Evolutionary conservation across 192 early-diverging fungal genomes (phyloP), one percentile per base, ranked within the genome.

Genomic region (Neocallimastix lanati): DNA sequence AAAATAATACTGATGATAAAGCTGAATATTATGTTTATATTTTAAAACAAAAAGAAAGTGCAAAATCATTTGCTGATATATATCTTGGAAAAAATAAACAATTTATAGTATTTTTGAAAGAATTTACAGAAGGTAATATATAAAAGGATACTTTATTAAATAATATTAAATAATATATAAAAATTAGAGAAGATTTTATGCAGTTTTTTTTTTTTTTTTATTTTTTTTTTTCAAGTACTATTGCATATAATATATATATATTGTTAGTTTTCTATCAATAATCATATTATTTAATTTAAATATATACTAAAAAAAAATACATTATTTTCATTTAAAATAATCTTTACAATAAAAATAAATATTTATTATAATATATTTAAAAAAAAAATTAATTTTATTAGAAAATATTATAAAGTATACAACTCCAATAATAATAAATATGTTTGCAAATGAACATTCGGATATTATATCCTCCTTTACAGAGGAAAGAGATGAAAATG

Each of bases 401-500:
- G 79, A 36, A 28, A 40, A 79, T 25, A 77, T 79, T 28, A 40
- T 79, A 18, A 40, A 36, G 13, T 79, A 79, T 11, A n/a, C 79
- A 4, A 28, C 28, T 25, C 77, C 28, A 36, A 18, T 77, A 21
- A 40, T 79, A 25, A 28, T 36, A 29, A 29, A 40, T 21, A 25
- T 79, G 28, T 79, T 79, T 77, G 40, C 28, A 40, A 77, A 79
- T 28, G 79, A 79, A 79, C 80, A 67, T 67, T 25, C 50, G 5
- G 50, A 67, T 67, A 67, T 67, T n/a, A 67, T 67, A 11, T 67
- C 50, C 0, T 67, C 50, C 4, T 67, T 67, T 67, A 67, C 50
- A 67, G 50, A 67, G n/a, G 50, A 67, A 67, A 18, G 50, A 25
- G 50, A 67, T 9, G 50, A 67, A n/a, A 67, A 67, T 67, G 50